phyloP scores from a whole-genome alignment of 805 yeast genomes.

The Grigorovia yakushimaensis region DNA sequence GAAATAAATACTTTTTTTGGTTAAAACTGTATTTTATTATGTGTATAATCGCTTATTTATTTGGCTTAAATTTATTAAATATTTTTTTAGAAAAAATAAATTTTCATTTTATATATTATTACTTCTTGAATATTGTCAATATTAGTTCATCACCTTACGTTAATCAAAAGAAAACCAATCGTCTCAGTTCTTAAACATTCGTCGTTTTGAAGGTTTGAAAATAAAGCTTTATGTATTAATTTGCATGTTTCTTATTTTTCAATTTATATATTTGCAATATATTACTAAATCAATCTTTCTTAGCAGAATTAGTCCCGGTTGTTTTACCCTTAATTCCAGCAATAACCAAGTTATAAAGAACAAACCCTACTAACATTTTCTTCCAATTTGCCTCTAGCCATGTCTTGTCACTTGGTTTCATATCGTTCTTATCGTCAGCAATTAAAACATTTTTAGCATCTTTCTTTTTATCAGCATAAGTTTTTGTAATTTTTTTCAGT shows the following conservation, averaged over 20 bases:
- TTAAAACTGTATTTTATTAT: neutral
- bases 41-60: neutral
- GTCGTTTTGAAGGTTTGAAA: no score
- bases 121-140: neutral
- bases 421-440: slow-evolving; percentile 11
- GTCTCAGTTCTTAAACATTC: no score
- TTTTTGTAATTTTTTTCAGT: slow-evolving; percentile 23
- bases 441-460: slow-evolving; percentile 7
- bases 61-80: neutral
- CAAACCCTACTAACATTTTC: slow-evolving; percentile 18
- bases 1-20: neutral
- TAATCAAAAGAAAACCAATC: no score
- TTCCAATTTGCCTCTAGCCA: slow-evolving; percentile 28
- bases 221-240: neutral
- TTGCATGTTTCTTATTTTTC: neutral
- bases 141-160: neutral
- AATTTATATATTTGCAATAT: neutral
- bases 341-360: slow-evolving; percentile 13
- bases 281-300: neutral
- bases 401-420: slow-evolving; percentile 11
- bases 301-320: neutral
- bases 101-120: neutral
- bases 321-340: neutral
- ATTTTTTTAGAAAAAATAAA: no score
- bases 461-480: slow-evolving; percentile 23